Conservation (phyloP, 164 flowering plant species). For the Umbellularia californica region DNA sequence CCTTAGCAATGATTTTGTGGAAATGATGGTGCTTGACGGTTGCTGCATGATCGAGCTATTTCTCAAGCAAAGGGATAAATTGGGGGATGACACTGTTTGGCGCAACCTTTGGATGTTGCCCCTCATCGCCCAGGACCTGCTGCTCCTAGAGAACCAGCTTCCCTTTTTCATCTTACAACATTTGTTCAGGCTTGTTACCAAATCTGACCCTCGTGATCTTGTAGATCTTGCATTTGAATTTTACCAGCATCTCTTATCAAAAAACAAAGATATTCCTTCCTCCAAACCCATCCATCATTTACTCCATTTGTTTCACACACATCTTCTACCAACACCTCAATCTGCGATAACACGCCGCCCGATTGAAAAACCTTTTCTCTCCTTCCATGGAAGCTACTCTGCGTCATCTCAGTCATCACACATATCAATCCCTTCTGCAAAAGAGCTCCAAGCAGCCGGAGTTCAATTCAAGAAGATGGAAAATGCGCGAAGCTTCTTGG, state of each 20-base stretch:
- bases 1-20: neutral
- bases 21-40: neutral
- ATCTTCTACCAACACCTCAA: neutral
- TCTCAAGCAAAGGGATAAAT: neutral
- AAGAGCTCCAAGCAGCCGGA: neutral
- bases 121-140: neutral
- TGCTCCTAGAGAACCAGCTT: constrained; percentile 9
- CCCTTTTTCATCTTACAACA: constrained; percentile 4
- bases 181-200: neutral
- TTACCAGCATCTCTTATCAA: neutral
- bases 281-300: neutral
- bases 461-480: neutral
- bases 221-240: neutral
- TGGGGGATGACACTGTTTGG: neutral
- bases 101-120: neutral
- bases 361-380: neutral
- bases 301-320: constrained; percentile 1
- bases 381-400: neutral
- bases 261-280: neutral
- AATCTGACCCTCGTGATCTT: neutral
- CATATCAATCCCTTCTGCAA: neutral
- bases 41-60: neutral
- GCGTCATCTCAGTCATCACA: neutral
- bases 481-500: neutral
- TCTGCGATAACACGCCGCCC: neutral